Conservation (phyloP, 192 early-diverging fungal genomes). For the Coemansia sp. region DNA sequence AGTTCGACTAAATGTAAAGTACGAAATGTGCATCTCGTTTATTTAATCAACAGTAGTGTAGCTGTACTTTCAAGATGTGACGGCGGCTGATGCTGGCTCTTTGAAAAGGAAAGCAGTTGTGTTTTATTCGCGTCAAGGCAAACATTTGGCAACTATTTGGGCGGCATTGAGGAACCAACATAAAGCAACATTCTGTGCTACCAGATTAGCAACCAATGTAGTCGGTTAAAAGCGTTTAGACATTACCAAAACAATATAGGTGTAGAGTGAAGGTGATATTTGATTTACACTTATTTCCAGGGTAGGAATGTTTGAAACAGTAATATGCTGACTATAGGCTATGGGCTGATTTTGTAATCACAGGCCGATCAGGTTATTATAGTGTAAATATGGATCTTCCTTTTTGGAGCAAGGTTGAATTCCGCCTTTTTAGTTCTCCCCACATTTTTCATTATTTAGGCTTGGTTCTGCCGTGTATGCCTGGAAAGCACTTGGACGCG, state of each 20-base stretch:
- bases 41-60: neutral
- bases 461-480: constrained; percentile 18
- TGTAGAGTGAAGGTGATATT: too few species aligned
- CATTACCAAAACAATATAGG: too few species aligned
- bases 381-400: neutral
- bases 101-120: constrained; percentile 35
- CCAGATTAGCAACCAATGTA: too few species aligned
- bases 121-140: constrained; percentile 31
- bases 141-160: constrained; percentile 19
- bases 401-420: neutral
- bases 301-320: too few species aligned
- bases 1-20: neutral
- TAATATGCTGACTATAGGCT: too few species aligned
- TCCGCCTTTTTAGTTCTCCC: neutral
- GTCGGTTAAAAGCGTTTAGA: too few species aligned
- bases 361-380: too few species aligned
- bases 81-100: constrained; percentile 32
- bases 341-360: too few species aligned
- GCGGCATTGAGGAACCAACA: neutral
- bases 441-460: neutral
- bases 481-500: constrained; percentile 9
- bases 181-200: too few species aligned
- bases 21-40: neutral
- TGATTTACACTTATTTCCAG: too few species aligned
- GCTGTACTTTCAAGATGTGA: constrained; percentile 13